Evolutionary conservation across 768 basidiomycete genomes (phyloP), one percentile per base, ranked within the genome.

Genomic region (Collybia mongolica): DNA sequence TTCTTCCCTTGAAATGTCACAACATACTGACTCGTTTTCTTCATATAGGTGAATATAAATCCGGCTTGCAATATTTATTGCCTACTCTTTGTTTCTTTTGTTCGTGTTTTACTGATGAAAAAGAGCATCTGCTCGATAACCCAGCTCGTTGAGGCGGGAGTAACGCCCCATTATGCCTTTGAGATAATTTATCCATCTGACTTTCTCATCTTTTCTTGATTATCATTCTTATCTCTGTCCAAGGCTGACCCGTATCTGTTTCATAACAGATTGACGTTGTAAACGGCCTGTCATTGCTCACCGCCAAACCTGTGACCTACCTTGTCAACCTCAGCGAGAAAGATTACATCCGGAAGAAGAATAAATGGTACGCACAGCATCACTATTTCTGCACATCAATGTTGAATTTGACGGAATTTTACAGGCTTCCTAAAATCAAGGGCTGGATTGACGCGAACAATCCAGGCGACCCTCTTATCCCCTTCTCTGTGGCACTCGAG

Each of bases 381-480:
- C 40, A 19, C 19, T 3, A 18, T n/a, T 20, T 28, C 6, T 9
- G 19, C 20, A 14, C 5, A 18, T 11, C 20, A 22, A 23, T 38
- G 37, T 17, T n/a, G n/a, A n/a, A n/a, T n/a, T 12, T 41, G 14
- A 28, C 5, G 7, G 7, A 4, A 28, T 24, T 18, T 11, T 22
- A 45, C 49, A 91, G 89, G 91, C 72, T 98, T 26, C 81, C 94
- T 17, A 97, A 96, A 75, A 98, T 98, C 78, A 98, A 98, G 67
- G 89, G 72, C 23, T 99, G 97, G 97, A 96, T 99, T 62, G 95
- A 98, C 72, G 80, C 84, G 63, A 82, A 98, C 73, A 98, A 97
- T 74, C 86, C 96, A 1, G 97, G 97, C 45, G 97, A 99, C 61
- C 82, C 84, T 15, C 81, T 99, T 54, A 96, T 99, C 57, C 97